A percentile compares a stretch with the other conserved stretches of the same genome.
Evolutionary conservation across 148 eudicot species (phyloP).

Genomic region (Camellia granthamiana): DNA sequence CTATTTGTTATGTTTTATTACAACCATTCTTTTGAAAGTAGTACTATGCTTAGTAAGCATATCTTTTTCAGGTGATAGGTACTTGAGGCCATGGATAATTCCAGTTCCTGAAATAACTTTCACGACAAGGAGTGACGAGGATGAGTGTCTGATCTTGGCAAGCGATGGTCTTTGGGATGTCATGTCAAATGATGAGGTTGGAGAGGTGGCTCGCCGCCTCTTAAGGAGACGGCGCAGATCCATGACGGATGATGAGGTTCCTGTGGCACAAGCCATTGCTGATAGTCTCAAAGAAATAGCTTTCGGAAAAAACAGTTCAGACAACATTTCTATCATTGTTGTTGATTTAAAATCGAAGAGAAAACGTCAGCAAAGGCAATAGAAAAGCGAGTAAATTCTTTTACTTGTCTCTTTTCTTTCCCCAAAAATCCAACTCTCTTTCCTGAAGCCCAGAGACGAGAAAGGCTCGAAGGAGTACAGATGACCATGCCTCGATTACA

Average conservation of each 20-base stretch:
- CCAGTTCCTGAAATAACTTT: slow-evolving; percentile 74
- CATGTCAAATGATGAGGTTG: slow-evolving; percentile 68
- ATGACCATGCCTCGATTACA: slow-evolving; percentile 23
- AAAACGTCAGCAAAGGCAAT: slow-evolving; percentile 37
- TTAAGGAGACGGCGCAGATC: slow-evolving; percentile 48
- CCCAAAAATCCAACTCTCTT: slow-evolving; percentile 1
- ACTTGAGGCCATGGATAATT: slow-evolving; percentile 72
- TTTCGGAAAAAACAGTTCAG: slow-evolving; percentile 55
- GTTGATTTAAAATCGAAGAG: slow-evolving; percentile 65
- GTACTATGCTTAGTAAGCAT: background rate
- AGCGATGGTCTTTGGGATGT: slow-evolving; percentile 96
- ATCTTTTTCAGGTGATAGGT: slow-evolving; percentile 55
- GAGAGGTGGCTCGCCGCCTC: slow-evolving; percentile 65
- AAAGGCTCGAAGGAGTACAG: slow-evolving; percentile 27
- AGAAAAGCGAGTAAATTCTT: slow-evolving; percentile 14
- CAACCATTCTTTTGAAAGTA: background rate
- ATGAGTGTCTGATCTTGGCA: slow-evolving; percentile 80
- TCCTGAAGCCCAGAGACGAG: background rate
- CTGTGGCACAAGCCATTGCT: slow-evolving; percentile 62
- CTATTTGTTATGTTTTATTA: background rate
- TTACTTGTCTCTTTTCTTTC: background rate
- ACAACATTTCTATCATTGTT: slow-evolving; percentile 70
- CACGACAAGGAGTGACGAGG: slow-evolving; percentile 61
- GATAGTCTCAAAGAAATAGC: slow-evolving; percentile 66
- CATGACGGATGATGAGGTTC: slow-evolving; percentile 32